These are phyloP conservation scores for Triticum aestivum DNA, from an alignment of 176 grass and related monocot genomes.

Conservation along the genomic window DNA sequence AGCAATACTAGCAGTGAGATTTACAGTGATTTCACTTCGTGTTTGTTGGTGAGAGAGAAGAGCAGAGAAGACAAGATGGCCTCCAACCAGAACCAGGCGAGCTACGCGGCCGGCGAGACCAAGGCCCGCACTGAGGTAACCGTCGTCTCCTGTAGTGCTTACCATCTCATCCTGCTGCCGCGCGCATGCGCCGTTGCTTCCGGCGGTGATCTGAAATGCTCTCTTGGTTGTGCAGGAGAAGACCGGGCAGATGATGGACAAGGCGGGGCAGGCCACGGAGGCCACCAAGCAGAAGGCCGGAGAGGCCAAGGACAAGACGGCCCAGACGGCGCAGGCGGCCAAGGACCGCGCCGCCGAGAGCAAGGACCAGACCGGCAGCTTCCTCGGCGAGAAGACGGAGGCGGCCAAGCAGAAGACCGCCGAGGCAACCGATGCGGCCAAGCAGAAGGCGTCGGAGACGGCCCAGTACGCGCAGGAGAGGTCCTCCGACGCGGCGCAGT, in stretches of 20 bases:
- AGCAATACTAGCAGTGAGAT: neutral
- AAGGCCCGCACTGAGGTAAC: constrained; percentile 47
- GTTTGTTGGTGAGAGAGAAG: neutral
- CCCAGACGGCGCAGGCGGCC: neutral
- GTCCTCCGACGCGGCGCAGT: constrained; percentile 19
- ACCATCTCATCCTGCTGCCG: too few relatives aligned
- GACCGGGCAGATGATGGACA: constrained; percentile 25
- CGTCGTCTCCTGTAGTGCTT: neutral
- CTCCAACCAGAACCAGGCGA: constrained; percentile 31
- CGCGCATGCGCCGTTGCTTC: too few relatives aligned
- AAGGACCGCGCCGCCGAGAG: constrained; percentile 25
- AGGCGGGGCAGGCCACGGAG: constrained; percentile 24
- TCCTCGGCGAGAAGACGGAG: constrained; percentile 29
- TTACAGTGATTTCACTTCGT: neutral
- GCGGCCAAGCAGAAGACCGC: constrained; percentile 41
- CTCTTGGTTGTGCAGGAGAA: constrained; percentile 16
- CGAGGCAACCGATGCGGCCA: neutral
- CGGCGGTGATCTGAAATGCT: neutral
- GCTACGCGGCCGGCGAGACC: constrained; percentile 46
- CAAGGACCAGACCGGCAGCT: constrained; percentile 37
- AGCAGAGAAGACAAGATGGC: constrained; percentile 28
- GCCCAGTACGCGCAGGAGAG: neutral
- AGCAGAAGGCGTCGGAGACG: constrained; percentile 24
- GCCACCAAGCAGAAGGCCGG: constrained; percentile 51
- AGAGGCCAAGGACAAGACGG: constrained; percentile 44